phyloP scores from a whole-genome alignment of 495 filamentous ascomycete genomes.

The Aspergillus taichungensis region DNA sequence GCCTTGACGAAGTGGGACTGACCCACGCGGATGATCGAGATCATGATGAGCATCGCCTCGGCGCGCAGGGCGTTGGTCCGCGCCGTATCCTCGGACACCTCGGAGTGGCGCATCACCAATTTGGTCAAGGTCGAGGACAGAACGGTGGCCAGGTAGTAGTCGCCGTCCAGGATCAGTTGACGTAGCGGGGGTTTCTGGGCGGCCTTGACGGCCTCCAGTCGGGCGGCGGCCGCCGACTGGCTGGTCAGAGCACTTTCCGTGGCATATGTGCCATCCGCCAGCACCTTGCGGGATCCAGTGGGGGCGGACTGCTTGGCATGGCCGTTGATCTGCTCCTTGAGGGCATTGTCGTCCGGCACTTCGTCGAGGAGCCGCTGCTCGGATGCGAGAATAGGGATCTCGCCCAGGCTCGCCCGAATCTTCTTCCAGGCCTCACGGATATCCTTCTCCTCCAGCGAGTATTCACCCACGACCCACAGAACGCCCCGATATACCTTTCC shows the following conservation, averaged over 20 bases:
- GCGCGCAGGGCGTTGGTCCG: slow-evolving; percentile 91
- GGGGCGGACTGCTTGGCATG: slow-evolving; percentile 66
- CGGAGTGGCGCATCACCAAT: slow-evolving; percentile 94
- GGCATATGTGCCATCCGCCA: slow-evolving; percentile 95
- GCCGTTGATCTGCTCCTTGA: slow-evolving; percentile 73
- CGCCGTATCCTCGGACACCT: slow-evolving; percentile 78
- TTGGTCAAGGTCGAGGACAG: slow-evolving; percentile 93
- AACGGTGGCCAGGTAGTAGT: slow-evolving; percentile 94
- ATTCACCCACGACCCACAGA: slow-evolving; percentile 97
- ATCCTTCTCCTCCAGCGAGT: slow-evolving; percentile 84
- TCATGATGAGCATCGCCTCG: slow-evolving; percentile 99
- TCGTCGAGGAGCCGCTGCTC: slow-evolving; percentile 88
- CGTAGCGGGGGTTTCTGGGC: slow-evolving; percentile 93
- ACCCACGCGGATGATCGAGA: slow-evolving; percentile 93
- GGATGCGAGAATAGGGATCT: slow-evolving; percentile 94
- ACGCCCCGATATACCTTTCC: slow-evolving; percentile 96
- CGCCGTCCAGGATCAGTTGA: slow-evolving; percentile 92
- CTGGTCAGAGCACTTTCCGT: slow-evolving; percentile 95
- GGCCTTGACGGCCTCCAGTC: slow-evolving; percentile 91
- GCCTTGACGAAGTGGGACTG: slow-evolving; percentile 97
- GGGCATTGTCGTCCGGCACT: slow-evolving; percentile 56
- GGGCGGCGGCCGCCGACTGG: slow-evolving; percentile 79
- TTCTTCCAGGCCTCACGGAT: slow-evolving; percentile 96
- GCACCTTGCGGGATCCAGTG: slow-evolving; percentile 78
- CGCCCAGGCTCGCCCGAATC: slow-evolving; percentile 86